phyloP scores from a whole-genome alignment of 2,329 filamentous ascomycete genomes.

The Cladosporium sp. region DNA sequence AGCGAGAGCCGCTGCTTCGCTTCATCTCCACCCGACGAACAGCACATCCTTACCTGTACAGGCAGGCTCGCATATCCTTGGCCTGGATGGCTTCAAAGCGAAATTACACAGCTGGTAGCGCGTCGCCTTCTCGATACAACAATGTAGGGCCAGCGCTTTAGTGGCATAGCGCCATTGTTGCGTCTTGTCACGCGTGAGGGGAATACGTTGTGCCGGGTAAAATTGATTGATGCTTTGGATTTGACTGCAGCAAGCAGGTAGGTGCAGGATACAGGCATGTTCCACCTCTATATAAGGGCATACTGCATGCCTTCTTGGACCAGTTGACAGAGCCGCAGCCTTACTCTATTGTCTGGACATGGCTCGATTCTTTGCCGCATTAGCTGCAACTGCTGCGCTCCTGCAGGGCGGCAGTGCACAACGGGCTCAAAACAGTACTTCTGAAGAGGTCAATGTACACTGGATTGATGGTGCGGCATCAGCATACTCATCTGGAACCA shows the following conservation, averaged over 20 bases:
- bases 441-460: constrained; percentile 1
- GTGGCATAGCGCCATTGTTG: constrained; percentile 7
- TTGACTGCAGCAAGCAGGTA: not conserved
- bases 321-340: not conserved
- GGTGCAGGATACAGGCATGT: not conserved
- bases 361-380: not conserved
- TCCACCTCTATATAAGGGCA: not conserved
- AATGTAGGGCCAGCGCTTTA: constrained; percentile 2
- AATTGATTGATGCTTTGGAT: not conserved
- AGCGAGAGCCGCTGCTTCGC: not conserved
- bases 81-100: not conserved
- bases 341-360: not conserved
- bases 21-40: not conserved
- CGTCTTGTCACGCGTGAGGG: constrained; percentile 12
- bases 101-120: not conserved
- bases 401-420: constrained; percentile 1
- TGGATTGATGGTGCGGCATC: constrained; percentile 14
- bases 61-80: constrained; percentile 3
- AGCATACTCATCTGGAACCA: constrained; percentile 28
- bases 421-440: not conserved
- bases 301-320: not conserved
- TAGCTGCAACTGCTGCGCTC: not conserved
- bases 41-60: constrained; percentile 8
- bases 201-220: not conserved
- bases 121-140: not conserved